Evolutionary conservation across 495 filamentous ascomycete species (phyloP), one percentile per base, ranked within the genome.

Genomic region (Terfezia claveryi): DNA sequence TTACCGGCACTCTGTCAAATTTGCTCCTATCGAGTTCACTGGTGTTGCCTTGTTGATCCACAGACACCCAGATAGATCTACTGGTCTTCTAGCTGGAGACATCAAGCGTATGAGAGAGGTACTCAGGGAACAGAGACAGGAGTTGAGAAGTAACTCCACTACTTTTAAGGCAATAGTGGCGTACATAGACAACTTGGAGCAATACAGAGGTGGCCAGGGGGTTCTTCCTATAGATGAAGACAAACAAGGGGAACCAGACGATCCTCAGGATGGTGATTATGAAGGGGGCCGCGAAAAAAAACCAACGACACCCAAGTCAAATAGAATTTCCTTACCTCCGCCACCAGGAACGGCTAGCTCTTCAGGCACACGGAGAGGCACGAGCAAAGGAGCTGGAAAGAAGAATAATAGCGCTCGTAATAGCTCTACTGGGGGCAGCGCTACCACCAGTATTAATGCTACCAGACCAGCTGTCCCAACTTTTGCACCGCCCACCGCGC

Each of bases 21-120:
- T 73, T 56, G 67, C 73, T 1, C 73, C 73, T 7, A 52, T 75
- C 3, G 73, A 75, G 52, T 61, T 74, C 20, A 58, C 73, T 32
- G 68, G 67, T 36, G 59, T 71, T 9, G 67, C 65, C 9, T 57
- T 73, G 27, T 56, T 75, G 11, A 67, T 75, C 7, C 66, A 67
- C 2, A 60, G 63, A 44, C 68, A 73, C 52, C 66, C 64, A 17
- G 64, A 68, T 36, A 44, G 62, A 14, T 67, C 65, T 38, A 59
- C 67, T 36, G 27, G 57, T 7, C 59, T 70, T 20, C 65, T 75
- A 1, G 55, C 67, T 8, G 68, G 65, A 8, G 73, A 75, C 50
- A 69, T 75, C 41, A 56, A 64, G 11, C 55, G 52, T 1, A 59
- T 75, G 58, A 66, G 73, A 23, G 37, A 57, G 4, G 56, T 55